phyloP scores from a whole-genome alignment of 2,329 filamentous ascomycete genomes.

The Colletotrichum sp. region DNA sequence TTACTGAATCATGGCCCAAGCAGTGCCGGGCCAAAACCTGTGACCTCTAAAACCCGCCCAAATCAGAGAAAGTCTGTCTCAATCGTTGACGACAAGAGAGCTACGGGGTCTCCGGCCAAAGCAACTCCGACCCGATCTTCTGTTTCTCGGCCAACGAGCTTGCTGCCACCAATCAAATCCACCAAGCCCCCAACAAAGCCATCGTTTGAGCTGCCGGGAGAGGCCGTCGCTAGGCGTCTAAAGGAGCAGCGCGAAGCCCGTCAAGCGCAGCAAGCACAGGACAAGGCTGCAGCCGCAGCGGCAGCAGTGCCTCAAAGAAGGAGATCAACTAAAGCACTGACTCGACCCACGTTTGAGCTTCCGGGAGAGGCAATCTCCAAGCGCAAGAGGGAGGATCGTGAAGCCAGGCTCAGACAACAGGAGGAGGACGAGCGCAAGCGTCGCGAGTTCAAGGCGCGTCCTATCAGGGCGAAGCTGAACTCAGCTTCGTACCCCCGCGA shows the following conservation, averaged over 20 bases:
- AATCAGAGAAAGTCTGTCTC: slow-evolving; percentile 48
- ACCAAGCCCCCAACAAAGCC: slow-evolving; percentile 59
- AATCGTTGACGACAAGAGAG: slow-evolving; percentile 24
- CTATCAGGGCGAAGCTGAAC: slow-evolving; percentile 51
- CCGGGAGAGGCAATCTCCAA: slow-evolving; percentile 66
- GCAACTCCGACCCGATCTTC: slow-evolving; percentile 27
- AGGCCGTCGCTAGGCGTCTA: slow-evolving; percentile 62
- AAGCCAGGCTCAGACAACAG: slow-evolving; percentile 59
- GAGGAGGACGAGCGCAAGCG: slow-evolving; percentile 65
- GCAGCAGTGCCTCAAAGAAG: slow-evolving; percentile 45
- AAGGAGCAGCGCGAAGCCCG: slow-evolving; percentile 66
- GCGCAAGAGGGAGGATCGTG: slow-evolving; percentile 59
- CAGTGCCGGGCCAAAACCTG: slow-evolving; percentile 47
- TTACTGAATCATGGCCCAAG: slow-evolving; percentile 32
- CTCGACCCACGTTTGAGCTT: slow-evolving; percentile 64
- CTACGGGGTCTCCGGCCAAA: slow-evolving; percentile 17
- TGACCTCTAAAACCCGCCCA: slow-evolving; percentile 36
- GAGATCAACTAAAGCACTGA: slow-evolving; percentile 57
- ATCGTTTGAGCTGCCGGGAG: slow-evolving; percentile 67
- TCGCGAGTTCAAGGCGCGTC: slow-evolving; percentile 69
- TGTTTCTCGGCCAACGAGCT: slow-evolving; percentile 41
- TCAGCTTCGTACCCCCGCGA: slow-evolving; percentile 55
- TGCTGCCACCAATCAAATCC: slow-evolving; percentile 57
- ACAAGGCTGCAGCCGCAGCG: slow-evolving; percentile 24
- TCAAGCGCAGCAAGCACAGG: slow-evolving; percentile 37